Evolutionary conservation across 108 stramenopile species (phyloP).

Genomic region (Epithemia pelagica): DNA sequence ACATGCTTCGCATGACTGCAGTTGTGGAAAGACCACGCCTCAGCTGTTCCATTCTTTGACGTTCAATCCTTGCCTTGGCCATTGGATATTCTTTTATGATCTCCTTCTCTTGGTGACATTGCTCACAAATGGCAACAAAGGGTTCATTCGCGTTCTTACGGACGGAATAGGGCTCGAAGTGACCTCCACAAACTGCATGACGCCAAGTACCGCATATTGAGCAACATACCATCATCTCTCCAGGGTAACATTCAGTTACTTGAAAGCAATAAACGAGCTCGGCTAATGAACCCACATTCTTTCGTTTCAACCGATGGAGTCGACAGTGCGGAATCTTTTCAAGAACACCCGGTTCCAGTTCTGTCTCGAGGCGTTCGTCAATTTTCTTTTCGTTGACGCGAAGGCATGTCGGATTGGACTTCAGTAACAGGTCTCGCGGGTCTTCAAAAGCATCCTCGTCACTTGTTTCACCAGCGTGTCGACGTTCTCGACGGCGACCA

Average conservation of each 20-base stretch:
- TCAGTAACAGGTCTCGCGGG: slow-evolving; percentile 8
- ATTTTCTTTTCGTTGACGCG: slow-evolving; percentile 30
- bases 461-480: slow-evolving; percentile 20
- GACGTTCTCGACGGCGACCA: slow-evolving; percentile 51
- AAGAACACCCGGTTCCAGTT: slow-evolving; percentile 62
- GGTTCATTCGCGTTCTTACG: slow-evolving; percentile 39
- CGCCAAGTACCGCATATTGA: slow-evolving; percentile 82
- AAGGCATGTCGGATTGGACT: slow-evolving; percentile 6
- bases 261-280: slow-evolving; percentile 70
- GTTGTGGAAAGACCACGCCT: slow-evolving; percentile 63
- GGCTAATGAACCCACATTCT: slow-evolving; percentile 16
- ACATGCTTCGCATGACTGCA: slow-evolving; percentile 65
- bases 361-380: slow-evolving; percentile 28
- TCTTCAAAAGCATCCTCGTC: slow-evolving; percentile 43
- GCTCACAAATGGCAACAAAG: slow-evolving; percentile 66
- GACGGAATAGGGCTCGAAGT: slow-evolving; percentile 58
- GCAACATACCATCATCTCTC: slow-evolving; percentile 77
- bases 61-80: slow-evolving; percentile 43
- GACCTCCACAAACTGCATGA: slow-evolving; percentile 80
- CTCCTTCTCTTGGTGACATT: slow-evolving; percentile 54
- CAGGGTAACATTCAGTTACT: slow-evolving; percentile 63
- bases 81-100: slow-evolving; percentile 33
- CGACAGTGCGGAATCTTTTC: slow-evolving; percentile 81
- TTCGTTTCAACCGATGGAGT: slow-evolving; percentile 45
- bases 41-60: slow-evolving; percentile 66